Evolutionary conservation across 2,329 filamentous ascomycete species (phyloP), one percentile per base, ranked within the genome.

Genomic region (Penicillium sp.): DNA sequence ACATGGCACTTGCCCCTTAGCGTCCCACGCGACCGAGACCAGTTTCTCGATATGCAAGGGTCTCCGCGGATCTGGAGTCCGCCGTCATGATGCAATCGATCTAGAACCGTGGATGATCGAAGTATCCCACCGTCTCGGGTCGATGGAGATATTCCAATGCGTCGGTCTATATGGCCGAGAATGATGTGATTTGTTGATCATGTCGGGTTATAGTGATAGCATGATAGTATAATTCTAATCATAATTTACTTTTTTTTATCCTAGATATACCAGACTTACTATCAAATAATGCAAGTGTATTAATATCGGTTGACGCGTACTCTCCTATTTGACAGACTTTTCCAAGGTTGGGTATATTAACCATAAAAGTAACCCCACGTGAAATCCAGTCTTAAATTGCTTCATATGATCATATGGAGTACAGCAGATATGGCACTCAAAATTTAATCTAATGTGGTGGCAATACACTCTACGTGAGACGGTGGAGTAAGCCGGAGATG

Each of bases 381-480:
- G 22, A 40, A 17, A 29, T 8, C 9, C 13, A 29, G 21, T 21
- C 17, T 19, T 13, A 29, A 28, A 19, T 41, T 40, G 37, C 37
- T 40, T 26, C 15, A 12, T n/a, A n/a, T 39, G 37, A 24, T 4
- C 13, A 12, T 4, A 26, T 10, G 22, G 15, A 26, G 22, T n/a
- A 39, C 8, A n/a, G 10, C 9, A 7, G 2, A 7, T 7, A 13
- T 15, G 26, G 4, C 26, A 29, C 6, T 34, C 6, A 10, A 3
- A 3, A 26, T 13, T 24, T 32, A 41, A 46, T 46, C 32, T 38
- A 34, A n/a, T 19, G 15, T 12, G 13, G 55, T 54, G 53, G 53
- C 54, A 48, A 57, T 15, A 35, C 43, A 57, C 53, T 59, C 19
- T 52, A 59, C 15, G 33, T 53, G 57, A 57, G 55, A 60, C 57